Conservation (phyloP, 2,329 filamentous ascomycete species). For the Aspergillus luchuensis region DNA sequence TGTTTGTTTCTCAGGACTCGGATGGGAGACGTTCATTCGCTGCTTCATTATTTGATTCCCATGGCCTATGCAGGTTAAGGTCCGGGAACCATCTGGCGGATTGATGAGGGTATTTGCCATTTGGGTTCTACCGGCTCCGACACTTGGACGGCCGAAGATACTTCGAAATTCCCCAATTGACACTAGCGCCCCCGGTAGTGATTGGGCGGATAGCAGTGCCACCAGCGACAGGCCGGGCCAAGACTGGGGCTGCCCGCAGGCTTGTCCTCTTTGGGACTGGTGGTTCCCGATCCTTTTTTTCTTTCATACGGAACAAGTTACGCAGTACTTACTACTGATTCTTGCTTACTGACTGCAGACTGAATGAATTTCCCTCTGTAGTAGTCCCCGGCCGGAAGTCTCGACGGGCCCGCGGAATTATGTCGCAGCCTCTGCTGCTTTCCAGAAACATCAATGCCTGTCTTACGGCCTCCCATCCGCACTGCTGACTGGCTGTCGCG, state of each 20-base stretch:
- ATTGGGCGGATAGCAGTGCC: neutral
- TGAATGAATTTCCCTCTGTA: too few species aligned
- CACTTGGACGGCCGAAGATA: neutral
- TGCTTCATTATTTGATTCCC: too few species aligned
- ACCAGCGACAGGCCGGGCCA: slow-evolving; percentile 1
- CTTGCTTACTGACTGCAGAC: too few species aligned
- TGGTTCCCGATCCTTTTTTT: too few species aligned
- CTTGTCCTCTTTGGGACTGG: neutral
- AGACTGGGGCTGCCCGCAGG: neutral
- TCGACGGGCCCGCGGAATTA: neutral
- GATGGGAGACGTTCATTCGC: neutral
- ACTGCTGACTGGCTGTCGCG: neutral
- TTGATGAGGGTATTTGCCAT: neutral
- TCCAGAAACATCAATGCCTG: neutral
- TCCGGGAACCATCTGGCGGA: neutral
- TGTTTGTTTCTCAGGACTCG: neutral
- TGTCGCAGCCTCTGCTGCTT: neutral
- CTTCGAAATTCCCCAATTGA: neutral
- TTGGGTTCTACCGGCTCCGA: neutral
- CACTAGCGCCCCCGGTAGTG: neutral
- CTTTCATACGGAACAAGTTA: too few species aligned
- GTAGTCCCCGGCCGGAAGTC: too few species aligned
- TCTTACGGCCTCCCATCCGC: neutral
- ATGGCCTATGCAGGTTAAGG: too few species aligned
- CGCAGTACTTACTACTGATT: too few species aligned